Conservation (phyloP, 305 asterid genomes). For the Fraxinus dipetala region DNA sequence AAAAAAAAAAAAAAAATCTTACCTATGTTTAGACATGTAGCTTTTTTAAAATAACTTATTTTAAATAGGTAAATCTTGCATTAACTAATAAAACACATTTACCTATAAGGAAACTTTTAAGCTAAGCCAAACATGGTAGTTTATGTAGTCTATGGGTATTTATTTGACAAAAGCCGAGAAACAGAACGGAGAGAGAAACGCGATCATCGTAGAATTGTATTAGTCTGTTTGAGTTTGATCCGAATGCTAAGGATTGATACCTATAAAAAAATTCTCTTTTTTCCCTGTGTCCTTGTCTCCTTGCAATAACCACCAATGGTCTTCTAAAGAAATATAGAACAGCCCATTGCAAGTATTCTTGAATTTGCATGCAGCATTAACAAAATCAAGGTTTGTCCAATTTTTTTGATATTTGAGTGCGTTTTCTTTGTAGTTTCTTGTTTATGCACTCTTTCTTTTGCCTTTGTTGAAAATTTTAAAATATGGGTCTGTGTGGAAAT, state of each 20-base stretch:
- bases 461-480: not conserved
- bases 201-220: slow-evolving; percentile 14
- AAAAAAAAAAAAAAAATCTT: too few relatives aligned
- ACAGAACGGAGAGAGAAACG: not conserved
- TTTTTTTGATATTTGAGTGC: slow-evolving; percentile 11
- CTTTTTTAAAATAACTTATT: not conserved
- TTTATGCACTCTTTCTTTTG: not conserved
- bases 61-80: not conserved
- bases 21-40: not conserved
- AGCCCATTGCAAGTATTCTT: slow-evolving; percentile 6
- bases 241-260: slow-evolving; percentile 28
- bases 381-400: slow-evolving; percentile 29
- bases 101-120: not conserved
- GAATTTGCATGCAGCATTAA: slow-evolving; percentile 28
- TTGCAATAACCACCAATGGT: slow-evolving; percentile 13
- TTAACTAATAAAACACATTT: not conserved
- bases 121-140: not conserved
- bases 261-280: slow-evolving; percentile 9
- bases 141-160: not conserved
- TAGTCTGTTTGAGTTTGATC: slow-evolving; percentile 41
- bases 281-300: slow-evolving; percentile 4
- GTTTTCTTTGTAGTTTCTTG: not conserved
- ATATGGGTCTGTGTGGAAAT: slow-evolving; percentile 27
- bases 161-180: not conserved
- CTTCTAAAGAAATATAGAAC: slow-evolving; percentile 5